These are phyloP conservation scores for Entomortierella chlamydospora DNA, from an alignment of 192 early-diverging fungal species.

Conservation along the genomic window DNA sequence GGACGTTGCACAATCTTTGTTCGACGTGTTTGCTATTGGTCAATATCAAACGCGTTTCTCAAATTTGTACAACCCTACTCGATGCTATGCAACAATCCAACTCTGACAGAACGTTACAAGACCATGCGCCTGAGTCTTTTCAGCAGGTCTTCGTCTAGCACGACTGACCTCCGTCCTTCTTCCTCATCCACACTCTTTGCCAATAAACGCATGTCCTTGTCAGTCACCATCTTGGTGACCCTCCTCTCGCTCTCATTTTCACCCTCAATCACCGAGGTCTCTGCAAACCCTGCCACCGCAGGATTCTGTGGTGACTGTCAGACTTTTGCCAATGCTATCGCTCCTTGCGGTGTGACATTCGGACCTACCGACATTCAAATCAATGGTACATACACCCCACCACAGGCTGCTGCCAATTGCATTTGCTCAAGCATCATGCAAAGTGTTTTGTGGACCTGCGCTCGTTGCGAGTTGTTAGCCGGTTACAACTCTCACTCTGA, in stretches of 20 bases:
- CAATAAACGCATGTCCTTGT: slow-evolving; percentile 14
- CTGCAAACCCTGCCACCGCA: not conserved
- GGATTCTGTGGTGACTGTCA: slow-evolving; percentile 52
- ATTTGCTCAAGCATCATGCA: slow-evolving; percentile 31
- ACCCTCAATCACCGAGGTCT: slow-evolving; percentile 1
- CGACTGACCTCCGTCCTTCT: not conserved
- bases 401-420: slow-evolving; percentile 23
- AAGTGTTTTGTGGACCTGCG: slow-evolving; percentile 37
- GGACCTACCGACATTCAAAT: slow-evolving; percentile 14
- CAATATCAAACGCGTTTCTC: not conserved
- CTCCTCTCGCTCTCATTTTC: slow-evolving; percentile 6
- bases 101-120: not conserved
- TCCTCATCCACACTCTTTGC: not conserved
- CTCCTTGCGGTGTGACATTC: slow-evolving; percentile 33
- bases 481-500: not conserved
- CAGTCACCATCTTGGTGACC: slow-evolving; percentile 1
- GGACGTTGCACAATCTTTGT: not conserved
- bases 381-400: slow-evolving; percentile 23
- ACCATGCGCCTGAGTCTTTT: slow-evolving; percentile 6
- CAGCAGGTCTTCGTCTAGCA: not conserved
- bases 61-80: not conserved
- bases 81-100: not conserved
- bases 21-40: not conserved
- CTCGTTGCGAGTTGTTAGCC: slow-evolving; percentile 7
- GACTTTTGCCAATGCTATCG: slow-evolving; percentile 25